Base-by-base conservation (phyloP, 129 eudicot species). In the Flaveria brownii region DNA sequence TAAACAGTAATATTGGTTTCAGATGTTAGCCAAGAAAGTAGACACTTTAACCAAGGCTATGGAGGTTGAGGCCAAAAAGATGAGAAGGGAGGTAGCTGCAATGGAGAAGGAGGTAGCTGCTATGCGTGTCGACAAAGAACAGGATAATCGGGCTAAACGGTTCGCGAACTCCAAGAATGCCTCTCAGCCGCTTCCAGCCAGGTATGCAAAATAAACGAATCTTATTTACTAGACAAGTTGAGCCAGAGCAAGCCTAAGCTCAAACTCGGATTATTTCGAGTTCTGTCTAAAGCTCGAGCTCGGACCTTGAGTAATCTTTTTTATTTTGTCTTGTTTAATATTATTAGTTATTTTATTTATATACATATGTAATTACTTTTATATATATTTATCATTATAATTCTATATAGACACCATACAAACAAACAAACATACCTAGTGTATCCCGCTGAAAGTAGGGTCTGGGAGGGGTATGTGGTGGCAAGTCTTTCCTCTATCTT, bases 71-170 rank as follows among this genome's bases (percentile, higher is more conserved):
- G 97, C 93, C 60, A 92, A 89, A 70, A 92, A 87, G 82, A 92
- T 89, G 96, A 89, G 97, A 84, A 84, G 97, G 42, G 96, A 92
- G 74, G 96, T 92, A 39, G 96, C 97, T 89, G 97, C 96, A 42
- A 89, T 92, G 96, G 97, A 92, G 90, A 92, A 92, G 87, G 94
- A 85, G 78, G 93, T 89, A 66, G 88, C 96, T 87, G 96, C 95
- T 4, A 93, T 93, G 93, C 97, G 95, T 26, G 88, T 86, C 0
- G 93, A 94, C 50, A 94, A 94, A 80, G 98, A 94, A 67, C 96
- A 93, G 59, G 98, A 93, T 73, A 90, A 76, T 59, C 87, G 87
- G 74, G 88, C 93, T 47, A 93, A 85, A 70, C 80, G 98, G 43
- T 86, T 88, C 57, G 92, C 83, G 39, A 83, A 77, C 82, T 61